phyloP scores from a whole-genome alignment of 306 rosid genomes.

The Glycine latifolia region DNA sequence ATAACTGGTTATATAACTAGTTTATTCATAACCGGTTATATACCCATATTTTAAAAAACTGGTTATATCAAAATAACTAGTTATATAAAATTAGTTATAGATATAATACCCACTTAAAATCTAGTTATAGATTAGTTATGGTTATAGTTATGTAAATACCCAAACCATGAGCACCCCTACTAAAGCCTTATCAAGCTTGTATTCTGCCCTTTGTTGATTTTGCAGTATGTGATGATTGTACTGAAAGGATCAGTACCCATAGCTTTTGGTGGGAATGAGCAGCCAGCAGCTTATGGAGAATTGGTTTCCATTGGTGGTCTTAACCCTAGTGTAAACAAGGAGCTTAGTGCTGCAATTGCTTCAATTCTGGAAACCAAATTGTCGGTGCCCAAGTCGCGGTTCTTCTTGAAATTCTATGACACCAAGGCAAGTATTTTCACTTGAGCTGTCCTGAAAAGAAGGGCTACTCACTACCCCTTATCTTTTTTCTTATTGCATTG shows the following conservation, averaged over 20 bases:
- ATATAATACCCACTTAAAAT: no score
- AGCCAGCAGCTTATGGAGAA: constrained; percentile 96
- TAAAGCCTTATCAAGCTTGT: not conserved
- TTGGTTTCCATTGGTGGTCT: constrained; percentile 96
- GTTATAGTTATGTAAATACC: no score
- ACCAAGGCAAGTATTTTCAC: constrained; percentile 72
- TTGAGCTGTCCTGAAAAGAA: constrained; percentile 40
- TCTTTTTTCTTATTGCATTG: constrained; percentile 62
- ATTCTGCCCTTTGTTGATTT: constrained; percentile 2
- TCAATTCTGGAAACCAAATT: constrained; percentile 80
- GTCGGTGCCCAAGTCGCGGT: constrained; percentile 86
- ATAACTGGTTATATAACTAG: no score
- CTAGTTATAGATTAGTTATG: no score
- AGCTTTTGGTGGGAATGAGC: constrained; percentile 87
- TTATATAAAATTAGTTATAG: no score
- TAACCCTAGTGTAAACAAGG: constrained; percentile 80
- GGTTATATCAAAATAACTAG: no score
- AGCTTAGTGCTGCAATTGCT: constrained; percentile 86
- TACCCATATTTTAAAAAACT: no score
- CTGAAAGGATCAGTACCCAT: constrained; percentile 94
- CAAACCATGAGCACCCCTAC: no score
- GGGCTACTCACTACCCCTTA: constrained; percentile 44
- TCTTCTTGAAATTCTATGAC: constrained; percentile 85
- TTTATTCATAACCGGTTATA: no score
- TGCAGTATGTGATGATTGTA: constrained; percentile 95